phyloP scores from a whole-genome alignment of 805 yeast genomes.

The Hanseniaspora lachancei region DNA sequence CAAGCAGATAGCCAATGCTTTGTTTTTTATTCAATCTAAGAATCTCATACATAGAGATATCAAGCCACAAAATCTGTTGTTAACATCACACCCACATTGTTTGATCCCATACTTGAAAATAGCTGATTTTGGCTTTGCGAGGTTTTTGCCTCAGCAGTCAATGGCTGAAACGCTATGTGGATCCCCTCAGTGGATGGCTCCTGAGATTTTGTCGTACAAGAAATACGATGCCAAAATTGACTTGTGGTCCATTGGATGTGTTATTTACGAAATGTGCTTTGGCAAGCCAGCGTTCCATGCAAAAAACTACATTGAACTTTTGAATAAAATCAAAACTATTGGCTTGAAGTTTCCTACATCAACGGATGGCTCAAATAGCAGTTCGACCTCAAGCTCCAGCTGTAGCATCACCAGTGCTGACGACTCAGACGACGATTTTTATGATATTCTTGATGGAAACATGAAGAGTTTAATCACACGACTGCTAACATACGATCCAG shows the following conservation, averaged over 20 bases:
- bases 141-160: conserved; percentile 83
- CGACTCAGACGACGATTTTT: neutral
- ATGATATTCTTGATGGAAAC: conserved; percentile 4
- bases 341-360: conserved; percentile 58
- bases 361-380: neutral
- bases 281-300: conserved; percentile 97
- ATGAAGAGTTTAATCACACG: conserved; percentile 61
- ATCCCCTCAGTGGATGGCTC: conserved; percentile 96
- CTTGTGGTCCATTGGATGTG: conserved; percentile 97
- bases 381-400: neutral
- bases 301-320: conserved; percentile 77
- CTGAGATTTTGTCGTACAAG: conserved; percentile 86
- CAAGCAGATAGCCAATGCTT: conserved; percentile 74
- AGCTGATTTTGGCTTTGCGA: conserved; percentile 96
- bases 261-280: conserved; percentile 83
- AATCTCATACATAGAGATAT: conserved; percentile 86
- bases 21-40: conserved; percentile 65
- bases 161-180: conserved; percentile 97
- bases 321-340: conserved; percentile 76
- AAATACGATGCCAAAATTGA: conserved; percentile 96
- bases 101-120: conserved; percentile 66
- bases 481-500: conserved; percentile 69
- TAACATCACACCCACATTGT: conserved; percentile 40
- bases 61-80: conserved; percentile 66
- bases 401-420: neutral